A percentile compares a stretch with the other conserved stretches of the same genome.
Evolutionary conservation across 192 early-diverging fungal species (phyloP).

Genomic region (Lunasporangiospora selenospora): DNA sequence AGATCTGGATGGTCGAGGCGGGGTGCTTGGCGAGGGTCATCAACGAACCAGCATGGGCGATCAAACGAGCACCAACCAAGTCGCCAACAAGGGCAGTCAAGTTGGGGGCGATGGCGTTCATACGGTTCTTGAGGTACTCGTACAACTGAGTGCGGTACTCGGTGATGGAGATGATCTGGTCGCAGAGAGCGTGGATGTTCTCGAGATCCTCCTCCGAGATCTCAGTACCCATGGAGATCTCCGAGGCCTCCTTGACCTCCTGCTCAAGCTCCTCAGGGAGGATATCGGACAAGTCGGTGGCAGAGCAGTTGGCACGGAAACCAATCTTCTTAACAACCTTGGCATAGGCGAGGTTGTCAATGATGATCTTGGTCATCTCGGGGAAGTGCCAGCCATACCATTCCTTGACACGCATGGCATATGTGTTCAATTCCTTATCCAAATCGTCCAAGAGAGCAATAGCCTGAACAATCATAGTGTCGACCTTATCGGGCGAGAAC

Average conservation of each 20-base stretch:
- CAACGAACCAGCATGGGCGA: conserved; percentile 95
- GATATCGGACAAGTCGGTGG: conserved; percentile 80
- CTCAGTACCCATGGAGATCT: conserved; percentile 99
- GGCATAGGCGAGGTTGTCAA: conserved; percentile 95
- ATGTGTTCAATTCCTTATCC: conserved; percentile 99
- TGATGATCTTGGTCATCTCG: conserved; percentile 95
- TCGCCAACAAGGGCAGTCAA: conserved; percentile 96
- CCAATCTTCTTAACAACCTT: conserved; percentile 90
- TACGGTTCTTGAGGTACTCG: conserved; percentile 98
- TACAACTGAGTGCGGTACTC: conserved; percentile 96
- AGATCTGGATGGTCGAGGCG: conserved; percentile 98
- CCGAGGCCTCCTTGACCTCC: conserved; percentile 96
- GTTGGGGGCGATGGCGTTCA: conserved; percentile 90
- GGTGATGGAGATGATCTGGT: conserved; percentile 95
- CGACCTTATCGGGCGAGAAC: conserved; percentile 99
- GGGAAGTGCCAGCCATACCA: conserved; percentile 99
- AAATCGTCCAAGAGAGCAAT: conserved; percentile 97
- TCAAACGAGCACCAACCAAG: conserved; percentile 97
- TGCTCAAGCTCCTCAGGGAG: conserved; percentile 92
- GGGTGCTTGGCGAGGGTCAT: conserved; percentile 99
- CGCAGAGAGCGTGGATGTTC: conserved; percentile 93
- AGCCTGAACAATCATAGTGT: conserved; percentile 99
- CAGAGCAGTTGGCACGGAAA: conserved; percentile 83
- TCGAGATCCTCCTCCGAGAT: conserved; percentile 97
- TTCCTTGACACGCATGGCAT: conserved; percentile 78